Conservation (phyloP, 768 basidiomycete species). For the Trametes elegans region DNA sequence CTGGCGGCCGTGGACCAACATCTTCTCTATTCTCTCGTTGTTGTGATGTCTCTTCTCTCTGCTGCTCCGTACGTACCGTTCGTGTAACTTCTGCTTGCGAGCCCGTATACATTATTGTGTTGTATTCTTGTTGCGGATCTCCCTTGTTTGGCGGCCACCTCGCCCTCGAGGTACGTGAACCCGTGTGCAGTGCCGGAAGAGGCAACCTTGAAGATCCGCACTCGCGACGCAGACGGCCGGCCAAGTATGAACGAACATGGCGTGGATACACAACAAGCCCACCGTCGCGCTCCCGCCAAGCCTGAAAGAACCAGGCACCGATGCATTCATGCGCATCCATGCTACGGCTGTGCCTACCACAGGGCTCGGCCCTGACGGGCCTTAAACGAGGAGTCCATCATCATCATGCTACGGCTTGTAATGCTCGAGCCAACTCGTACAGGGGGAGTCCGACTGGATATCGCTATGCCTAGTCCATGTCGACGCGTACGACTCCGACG, state of each 20-base stretch:
- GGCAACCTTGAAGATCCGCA: not conserved
- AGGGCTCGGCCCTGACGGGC: too few species aligned
- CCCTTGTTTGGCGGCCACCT: not conserved
- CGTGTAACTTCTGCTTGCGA: slow-evolving; percentile 3
- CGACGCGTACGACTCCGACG: not conserved
- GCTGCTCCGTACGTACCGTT: slow-evolving; percentile 1
- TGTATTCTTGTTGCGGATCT: not conserved
- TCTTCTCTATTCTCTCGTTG: slow-evolving; percentile 1
- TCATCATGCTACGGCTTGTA: not conserved
- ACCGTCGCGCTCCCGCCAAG: too few species aligned
- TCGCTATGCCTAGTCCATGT: not conserved
- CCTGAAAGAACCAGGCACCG: not conserved
- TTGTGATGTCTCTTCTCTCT: not conserved
- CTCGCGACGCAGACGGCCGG: not conserved
- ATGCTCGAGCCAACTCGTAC: not conserved
- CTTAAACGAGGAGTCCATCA: too few species aligned
- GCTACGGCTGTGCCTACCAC: not conserved
- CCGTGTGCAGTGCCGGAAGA: not conserved
- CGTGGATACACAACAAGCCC: too few species aligned
- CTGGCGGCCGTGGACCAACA: not conserved
- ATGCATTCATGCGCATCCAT: too few species aligned
- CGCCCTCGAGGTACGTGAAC: not conserved
- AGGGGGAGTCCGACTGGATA: not conserved
- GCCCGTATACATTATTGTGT: slow-evolving; percentile 14
- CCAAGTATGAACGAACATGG: too few species aligned